These are phyloP conservation scores for Lotus japonicus DNA, from an alignment of 306 rosid species.

Conservation along the genomic window DNA sequence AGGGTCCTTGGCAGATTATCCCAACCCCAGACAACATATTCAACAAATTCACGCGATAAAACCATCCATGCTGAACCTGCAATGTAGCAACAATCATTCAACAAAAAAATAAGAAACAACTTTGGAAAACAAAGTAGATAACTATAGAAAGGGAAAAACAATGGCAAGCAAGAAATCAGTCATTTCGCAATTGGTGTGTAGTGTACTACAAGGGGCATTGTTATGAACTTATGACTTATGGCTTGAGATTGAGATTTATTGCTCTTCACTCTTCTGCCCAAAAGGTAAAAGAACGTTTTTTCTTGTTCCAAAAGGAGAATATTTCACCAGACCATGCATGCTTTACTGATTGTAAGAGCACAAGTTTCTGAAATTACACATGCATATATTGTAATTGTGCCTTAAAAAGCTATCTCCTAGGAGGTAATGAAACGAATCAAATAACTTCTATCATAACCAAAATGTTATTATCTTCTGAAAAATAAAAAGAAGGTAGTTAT, in stretches of 20 bases:
- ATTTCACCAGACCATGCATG: background rate
- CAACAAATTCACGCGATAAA: constrained; percentile 69
- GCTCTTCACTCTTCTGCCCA: background rate
- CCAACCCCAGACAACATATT: constrained; percentile 88
- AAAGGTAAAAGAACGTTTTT: background rate
- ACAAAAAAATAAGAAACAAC: background rate
- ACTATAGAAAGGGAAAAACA: background rate
- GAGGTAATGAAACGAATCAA: background rate
- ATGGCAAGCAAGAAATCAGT: background rate
- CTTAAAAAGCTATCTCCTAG: background rate
- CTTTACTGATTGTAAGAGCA: background rate
- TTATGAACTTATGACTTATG: background rate
- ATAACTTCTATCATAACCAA: constrained; percentile 10
- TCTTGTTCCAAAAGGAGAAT: background rate
- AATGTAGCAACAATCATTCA: constrained; percentile 13
- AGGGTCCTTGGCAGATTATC: constrained; percentile 90
- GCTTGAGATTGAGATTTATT: background rate
- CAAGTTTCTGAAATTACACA: background rate
- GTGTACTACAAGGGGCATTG: background rate
- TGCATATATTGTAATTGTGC: background rate
- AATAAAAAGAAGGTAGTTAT: background rate
- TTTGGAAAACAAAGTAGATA: background rate
- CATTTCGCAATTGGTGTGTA: background rate
- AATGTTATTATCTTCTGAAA: background rate
- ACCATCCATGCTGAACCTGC: constrained; percentile 99